A percentile compares a stretch with the other conserved stretches of the same genome.
Conservation (phyloP, 306 rosid species). For the Lablab purpureus region DNA sequence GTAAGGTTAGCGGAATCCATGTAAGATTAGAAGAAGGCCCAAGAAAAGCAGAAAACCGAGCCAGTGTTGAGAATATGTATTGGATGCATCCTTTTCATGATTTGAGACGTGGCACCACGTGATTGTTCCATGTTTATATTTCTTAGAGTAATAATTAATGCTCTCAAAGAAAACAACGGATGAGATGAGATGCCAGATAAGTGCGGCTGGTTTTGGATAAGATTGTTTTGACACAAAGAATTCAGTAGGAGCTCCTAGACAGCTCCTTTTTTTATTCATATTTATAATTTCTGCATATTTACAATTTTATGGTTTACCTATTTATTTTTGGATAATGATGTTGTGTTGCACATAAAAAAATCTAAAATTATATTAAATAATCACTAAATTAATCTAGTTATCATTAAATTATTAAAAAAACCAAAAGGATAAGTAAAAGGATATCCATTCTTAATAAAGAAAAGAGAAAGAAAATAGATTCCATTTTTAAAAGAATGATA, state of each 20-base stretch:
- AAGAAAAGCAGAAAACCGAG: not conserved
- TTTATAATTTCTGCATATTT: not conserved
- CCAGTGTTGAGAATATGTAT: no score
- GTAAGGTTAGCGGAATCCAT: no score
- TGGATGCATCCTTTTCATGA: not conserved
- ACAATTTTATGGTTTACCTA: no score
- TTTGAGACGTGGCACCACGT: slow-evolving; percentile 3
- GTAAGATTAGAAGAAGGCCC: not conserved
- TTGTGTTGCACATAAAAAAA: no score
- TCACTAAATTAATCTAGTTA: no score
- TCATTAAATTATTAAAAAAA: no score
- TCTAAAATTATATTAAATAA: no score
- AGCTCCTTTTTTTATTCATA: not conserved
- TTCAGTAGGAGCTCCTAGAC: not conserved
- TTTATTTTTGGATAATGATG: no score
- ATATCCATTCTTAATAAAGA: no score
- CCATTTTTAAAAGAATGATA: not conserved
- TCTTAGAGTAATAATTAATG: no score
- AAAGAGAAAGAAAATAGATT: not conserved
- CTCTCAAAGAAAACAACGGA: not conserved
- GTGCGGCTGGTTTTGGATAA: not conserved
- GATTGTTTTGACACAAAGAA: not conserved
- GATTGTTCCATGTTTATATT: not conserved
- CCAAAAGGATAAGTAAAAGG: no score
- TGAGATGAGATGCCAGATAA: not conserved